Conservation (phyloP, 1,284 basidiomycete genomes). For the Trichosporon faecale region DNA sequence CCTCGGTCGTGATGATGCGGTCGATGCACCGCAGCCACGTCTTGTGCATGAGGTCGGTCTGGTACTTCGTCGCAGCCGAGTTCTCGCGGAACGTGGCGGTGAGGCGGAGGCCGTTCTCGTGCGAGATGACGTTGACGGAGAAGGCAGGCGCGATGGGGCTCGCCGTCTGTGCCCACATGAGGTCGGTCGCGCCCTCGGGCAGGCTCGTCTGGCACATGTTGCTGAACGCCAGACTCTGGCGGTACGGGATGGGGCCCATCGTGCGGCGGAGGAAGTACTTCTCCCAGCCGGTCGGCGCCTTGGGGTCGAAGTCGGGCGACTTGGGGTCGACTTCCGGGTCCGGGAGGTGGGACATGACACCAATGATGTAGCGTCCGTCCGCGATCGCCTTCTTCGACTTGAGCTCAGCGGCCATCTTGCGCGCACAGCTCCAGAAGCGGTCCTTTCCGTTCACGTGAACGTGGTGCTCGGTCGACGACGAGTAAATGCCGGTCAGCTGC, state of each 20-base stretch:
- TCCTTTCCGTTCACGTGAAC: constrained; percentile 17
- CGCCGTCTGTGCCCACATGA: constrained; percentile 35
- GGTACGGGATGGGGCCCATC: constrained; percentile 18
- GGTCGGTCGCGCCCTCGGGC: constrained; percentile 31
- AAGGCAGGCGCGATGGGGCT: constrained; percentile 28
- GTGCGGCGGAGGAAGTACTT: constrained; percentile 30
- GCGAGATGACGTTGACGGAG: constrained; percentile 29
- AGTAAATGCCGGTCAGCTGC: constrained; percentile 34
- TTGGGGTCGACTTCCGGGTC: constrained; percentile 18
- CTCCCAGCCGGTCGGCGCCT: constrained; percentile 40
- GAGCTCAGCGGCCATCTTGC: constrained; percentile 7
- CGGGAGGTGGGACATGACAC: constrained; percentile 37
- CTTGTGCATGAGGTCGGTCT: constrained; percentile 16
- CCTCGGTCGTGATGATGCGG: constrained; percentile 15
- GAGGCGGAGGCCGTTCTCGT: constrained; percentile 34
- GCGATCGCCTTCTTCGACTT: constrained; percentile 9
- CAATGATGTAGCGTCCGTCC: constrained; percentile 30
- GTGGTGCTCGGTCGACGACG: constrained; percentile 24
- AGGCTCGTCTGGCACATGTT: constrained; percentile 36
- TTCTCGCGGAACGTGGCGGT: constrained; percentile 33
- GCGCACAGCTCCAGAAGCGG: constrained; percentile 33
- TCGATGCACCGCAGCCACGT: constrained; percentile 15
- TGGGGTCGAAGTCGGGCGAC: constrained; percentile 23
- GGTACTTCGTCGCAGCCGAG: constrained; percentile 19
- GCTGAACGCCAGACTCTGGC: constrained; percentile 27